These are phyloP conservation scores for Malassezia dermatis DNA, from an alignment of 1,284 basidiomycete genomes.

Conservation along the genomic window DNA sequence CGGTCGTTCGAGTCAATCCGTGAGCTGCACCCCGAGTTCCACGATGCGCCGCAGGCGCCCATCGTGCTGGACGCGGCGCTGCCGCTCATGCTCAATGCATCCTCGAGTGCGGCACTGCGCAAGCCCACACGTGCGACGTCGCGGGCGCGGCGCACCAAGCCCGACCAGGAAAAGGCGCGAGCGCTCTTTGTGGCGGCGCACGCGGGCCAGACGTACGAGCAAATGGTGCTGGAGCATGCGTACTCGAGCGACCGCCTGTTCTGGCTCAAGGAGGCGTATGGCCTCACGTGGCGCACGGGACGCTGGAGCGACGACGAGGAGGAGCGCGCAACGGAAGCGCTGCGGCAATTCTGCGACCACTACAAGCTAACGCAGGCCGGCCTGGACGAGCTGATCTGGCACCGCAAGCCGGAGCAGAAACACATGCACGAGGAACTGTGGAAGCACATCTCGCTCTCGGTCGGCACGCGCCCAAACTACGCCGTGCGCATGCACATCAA, in stretches of 20 bases:
- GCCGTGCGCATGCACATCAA: constrained; percentile 21
- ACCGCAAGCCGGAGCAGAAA: constrained; percentile 17
- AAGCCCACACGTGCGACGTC: neutral
- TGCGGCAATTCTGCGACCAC: constrained; percentile 15
- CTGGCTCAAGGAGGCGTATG: constrained; percentile 19
- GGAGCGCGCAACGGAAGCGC: constrained; percentile 13
- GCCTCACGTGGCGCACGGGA: constrained; percentile 16
- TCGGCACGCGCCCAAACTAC: constrained; percentile 18
- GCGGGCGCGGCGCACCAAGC: neutral
- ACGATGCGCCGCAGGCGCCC: neutral
- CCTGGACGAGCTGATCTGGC: constrained; percentile 19
- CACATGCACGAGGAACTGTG: constrained; percentile 21
- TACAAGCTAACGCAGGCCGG: constrained; percentile 12
- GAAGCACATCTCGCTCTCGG: constrained; percentile 17
- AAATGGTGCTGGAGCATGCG: constrained; percentile 19
- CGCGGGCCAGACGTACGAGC: constrained; percentile 18
- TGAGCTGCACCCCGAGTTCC: constrained; percentile 12
- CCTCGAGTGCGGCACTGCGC: neutral
- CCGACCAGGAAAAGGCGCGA: constrained; percentile 15
- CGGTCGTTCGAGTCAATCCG: constrained; percentile 2
- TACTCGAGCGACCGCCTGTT: constrained; percentile 18
- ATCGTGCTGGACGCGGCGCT: constrained; percentile 9
- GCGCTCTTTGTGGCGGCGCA: constrained; percentile 16
- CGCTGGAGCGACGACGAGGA: constrained; percentile 18
- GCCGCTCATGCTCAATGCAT: neutral